phyloP scores from a whole-genome alignment of 805 yeast genomes.

The Dipodascus albidus region DNA sequence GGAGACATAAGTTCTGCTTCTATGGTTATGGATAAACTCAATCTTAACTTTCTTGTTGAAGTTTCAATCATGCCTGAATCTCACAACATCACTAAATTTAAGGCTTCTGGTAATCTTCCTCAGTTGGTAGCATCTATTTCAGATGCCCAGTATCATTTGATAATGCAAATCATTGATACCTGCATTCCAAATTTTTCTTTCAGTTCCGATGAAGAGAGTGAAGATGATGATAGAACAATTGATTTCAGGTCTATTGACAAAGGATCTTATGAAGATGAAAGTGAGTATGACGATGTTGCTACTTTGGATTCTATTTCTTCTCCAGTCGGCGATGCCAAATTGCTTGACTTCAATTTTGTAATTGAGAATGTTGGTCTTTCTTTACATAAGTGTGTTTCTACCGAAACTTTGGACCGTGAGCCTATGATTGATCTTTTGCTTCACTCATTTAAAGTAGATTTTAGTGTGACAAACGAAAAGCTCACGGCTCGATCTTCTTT shows the following conservation, averaged over 20 bases:
- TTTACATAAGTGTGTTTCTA: constrained; percentile 55
- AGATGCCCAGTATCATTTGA: constrained; percentile 81
- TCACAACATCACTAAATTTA: constrained; percentile 55
- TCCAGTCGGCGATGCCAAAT: constrained; percentile 3
- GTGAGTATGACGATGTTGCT: constrained; percentile 10
- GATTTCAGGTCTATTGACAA: background rate
- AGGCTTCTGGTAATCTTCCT: constrained; percentile 70
- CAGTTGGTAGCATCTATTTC: constrained; percentile 57
- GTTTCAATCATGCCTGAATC: constrained; percentile 80
- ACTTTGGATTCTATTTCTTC: constrained; percentile 3
- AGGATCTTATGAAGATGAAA: background rate
- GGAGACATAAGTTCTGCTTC: constrained; percentile 27
- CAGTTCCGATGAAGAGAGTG: constrained; percentile 2
- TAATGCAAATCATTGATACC: constrained; percentile 65
- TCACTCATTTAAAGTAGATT: constrained; percentile 45
- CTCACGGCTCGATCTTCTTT: constrained; percentile 57
- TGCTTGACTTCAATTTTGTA: constrained; percentile 60
- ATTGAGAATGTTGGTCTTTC: constrained; percentile 55
- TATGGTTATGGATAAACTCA: constrained; percentile 62
- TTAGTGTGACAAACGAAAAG: constrained; percentile 44
- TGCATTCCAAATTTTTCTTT: constrained; percentile 45
- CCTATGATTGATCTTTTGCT: constrained; percentile 66
- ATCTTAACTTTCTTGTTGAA: constrained; percentile 63
- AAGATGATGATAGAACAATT: constrained; percentile 1
- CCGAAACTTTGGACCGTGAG: constrained; percentile 46